Evolutionary conservation across 2,329 filamentous ascomycete genomes (phyloP), one percentile per base, ranked within the genome.

Genomic region (Colletotrichum scovillei): DNA sequence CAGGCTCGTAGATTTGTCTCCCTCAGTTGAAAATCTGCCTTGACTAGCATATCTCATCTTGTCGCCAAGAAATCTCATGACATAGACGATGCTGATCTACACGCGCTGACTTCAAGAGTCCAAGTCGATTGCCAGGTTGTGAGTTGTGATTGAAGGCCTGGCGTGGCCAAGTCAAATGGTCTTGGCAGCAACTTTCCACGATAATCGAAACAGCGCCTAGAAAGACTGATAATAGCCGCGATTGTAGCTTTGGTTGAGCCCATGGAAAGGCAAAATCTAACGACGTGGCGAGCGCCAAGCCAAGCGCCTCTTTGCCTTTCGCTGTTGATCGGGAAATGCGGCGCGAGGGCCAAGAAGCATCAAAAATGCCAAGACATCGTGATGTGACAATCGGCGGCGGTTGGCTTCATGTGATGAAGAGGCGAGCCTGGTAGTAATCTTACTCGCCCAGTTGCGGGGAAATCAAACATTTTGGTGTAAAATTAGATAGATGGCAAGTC

Each of bases 401-500:
- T 28, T 22, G 12, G 35, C 60, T 73, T 52, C 46, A 46, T 70
- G 66, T 60, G 60, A 65, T 22, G 38, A 57, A 22, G 16, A 32
- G 60, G 28, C 49, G 28, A 65, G 32, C n/a, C 58, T 52, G 8
- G 11, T 63, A n/a, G 59, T 35, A 59, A 55, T 64, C 42, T 72
- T 55, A 68, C 22, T 49, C 26, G 56, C 49, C 35, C 58, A 49
- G 28, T 38, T 70, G 67, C 67, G 71, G 60, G 67, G 67, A 65
- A 62, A 52, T 71, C 60, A 62, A 24, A 66, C 49, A 53, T 65
- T 62, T 14, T 24, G 32, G 32, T 71, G 46, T 63, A 62, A 65
- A 73, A 57, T 70, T 70, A 66, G 60, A 65, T 38, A 57, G 46
- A 49, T 62, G 35, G 42, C 8, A 53, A 53, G 67, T 70, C 70